Conservation (phyloP, 1,284 basidiomycete genomes). For the Fomitopsis palustris region DNA sequence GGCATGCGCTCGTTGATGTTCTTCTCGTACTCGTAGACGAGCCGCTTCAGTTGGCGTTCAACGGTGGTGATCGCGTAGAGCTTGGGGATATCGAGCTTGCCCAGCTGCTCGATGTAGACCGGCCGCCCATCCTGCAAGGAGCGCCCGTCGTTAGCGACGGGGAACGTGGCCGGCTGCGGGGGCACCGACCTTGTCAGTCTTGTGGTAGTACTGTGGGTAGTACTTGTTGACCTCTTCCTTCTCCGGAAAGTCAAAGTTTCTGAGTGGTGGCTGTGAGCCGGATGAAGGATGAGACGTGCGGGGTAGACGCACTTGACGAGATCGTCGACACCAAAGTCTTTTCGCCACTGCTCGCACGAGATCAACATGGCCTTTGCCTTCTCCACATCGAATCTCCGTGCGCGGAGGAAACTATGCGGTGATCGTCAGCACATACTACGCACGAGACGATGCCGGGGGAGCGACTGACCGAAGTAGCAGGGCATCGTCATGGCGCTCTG, state of each 20-base stretch:
- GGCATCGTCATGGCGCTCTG: conserved; percentile 79
- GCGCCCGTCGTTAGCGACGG: neutral
- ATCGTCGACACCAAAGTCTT: conserved; percentile 86
- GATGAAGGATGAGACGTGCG: neutral
- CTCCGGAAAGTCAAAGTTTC: conserved; percentile 89
- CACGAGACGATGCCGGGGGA: neutral
- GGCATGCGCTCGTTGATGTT: conserved; percentile 81
- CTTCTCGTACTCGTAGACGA: conserved; percentile 94
- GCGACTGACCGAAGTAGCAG: conserved; percentile 61
- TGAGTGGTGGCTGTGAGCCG: conserved; percentile 26
- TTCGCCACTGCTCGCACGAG: conserved; percentile 87
- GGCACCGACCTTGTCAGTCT: conserved; percentile 78
- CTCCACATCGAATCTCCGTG: conserved; percentile 86
- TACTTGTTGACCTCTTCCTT: conserved; percentile 83
- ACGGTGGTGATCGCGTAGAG: conserved; percentile 81
- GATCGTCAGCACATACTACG: neutral
- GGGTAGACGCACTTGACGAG: conserved; percentile 63
- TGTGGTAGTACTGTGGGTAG: conserved; percentile 97
- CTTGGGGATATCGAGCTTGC: conserved; percentile 84
- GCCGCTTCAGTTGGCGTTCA: conserved; percentile 86
- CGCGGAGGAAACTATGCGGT: conserved; percentile 79
- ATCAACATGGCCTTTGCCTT: conserved; percentile 86
- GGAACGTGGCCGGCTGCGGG: neutral
- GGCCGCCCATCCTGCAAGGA: conserved; percentile 83
- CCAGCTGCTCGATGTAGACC: conserved; percentile 92